phyloP scores from a whole-genome alignment of 768 basidiomycete species.

The Calocera viscosa region DNA sequence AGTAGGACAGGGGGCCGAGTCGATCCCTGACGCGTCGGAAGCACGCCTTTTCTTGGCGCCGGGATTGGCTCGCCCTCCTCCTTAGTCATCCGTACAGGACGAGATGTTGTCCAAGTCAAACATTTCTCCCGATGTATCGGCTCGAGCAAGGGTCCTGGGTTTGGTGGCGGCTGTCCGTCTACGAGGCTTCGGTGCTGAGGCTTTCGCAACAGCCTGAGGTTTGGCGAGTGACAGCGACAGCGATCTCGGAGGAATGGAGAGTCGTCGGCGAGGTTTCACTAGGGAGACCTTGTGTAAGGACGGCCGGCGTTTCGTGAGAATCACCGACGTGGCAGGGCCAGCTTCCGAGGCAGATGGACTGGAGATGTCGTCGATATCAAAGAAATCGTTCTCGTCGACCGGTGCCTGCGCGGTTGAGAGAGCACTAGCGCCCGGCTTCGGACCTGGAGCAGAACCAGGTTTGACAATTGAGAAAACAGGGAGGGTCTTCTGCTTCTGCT shows the following conservation, averaged over 20 bases:
- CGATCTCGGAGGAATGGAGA: neutral
- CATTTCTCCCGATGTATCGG: neutral
- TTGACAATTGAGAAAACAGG: neutral
- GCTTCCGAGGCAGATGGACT: neutral
- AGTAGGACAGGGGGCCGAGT: too few species aligned
- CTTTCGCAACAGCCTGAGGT: neutral
- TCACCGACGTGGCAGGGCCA: neutral
- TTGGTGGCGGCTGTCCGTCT: neutral
- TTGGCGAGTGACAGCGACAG: neutral
- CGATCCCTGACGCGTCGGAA: too few species aligned
- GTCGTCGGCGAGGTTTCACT: neutral
- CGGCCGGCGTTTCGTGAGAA: neutral
- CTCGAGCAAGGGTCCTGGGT: neutral
- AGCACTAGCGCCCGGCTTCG: neutral
- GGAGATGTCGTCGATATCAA: slow-evolving; percentile 4
- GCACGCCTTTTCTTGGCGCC: too few species aligned
- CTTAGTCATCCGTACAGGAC: neutral
- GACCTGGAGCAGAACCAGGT: neutral
- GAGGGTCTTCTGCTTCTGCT: neutral
- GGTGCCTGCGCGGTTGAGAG: neutral
- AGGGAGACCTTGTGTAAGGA: neutral
- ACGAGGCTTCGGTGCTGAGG: neutral
- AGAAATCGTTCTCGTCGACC: neutral
- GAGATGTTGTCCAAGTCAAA: neutral
- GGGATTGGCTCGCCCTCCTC: too few species aligned